Evolutionary conservation across 2,329 filamentous ascomycete genomes (phyloP), one percentile per base, ranked within the genome.

Genomic region (Pseudogymnoascus sp.): DNA sequence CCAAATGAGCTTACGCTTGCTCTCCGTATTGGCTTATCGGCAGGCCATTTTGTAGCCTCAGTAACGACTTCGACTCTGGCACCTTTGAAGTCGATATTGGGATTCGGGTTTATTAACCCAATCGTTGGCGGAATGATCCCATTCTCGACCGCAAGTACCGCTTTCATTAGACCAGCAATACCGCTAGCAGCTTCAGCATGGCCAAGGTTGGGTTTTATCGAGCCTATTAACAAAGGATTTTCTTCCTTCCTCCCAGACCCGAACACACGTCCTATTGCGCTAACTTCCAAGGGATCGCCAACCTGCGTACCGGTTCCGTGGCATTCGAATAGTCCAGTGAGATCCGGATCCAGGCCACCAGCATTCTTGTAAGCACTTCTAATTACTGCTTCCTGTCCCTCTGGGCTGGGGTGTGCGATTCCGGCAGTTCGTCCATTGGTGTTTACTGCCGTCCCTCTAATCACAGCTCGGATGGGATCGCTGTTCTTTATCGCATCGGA

Each of bases 1-100:
- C 78, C 78, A 49, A 80, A 68, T 11, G 31, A 63, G 25, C 67
- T 69, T 12, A 69, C 52, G 23, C 65, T 66, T 6, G 58, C 60
- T 63, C 64, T 55, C 6, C 65, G 63, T 3, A 61, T 14, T 38
- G 37, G 12, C 18, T 37, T 21, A 12, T 11, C 28, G 16, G 14
- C 14, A 5, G 43, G 43, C 43, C 43, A 52, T 11, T 11, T 11
- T 8, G 14, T 33, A 11, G 31, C 11, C 18, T 12, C 16, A 28
- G 12, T 28, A 12, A 12, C 11, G 33, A 21, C 16, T 12, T 23
- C 14, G 11, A 25, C 4, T 9, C 23, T 28, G 12, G 12, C 21
- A 12, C 21, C 21, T 9, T 64, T 23, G 63, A 33, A 25, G 66
- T n/a, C 11, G 62, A 37, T 6, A 40, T 59, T 2, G 63, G 61